A percentile compares a stretch with the other conserved stretches of the same genome.
phyloP scores from a whole-genome alignment of 2,329 filamentous ascomycete species.

The Pezicula neosporulosa region DNA sequence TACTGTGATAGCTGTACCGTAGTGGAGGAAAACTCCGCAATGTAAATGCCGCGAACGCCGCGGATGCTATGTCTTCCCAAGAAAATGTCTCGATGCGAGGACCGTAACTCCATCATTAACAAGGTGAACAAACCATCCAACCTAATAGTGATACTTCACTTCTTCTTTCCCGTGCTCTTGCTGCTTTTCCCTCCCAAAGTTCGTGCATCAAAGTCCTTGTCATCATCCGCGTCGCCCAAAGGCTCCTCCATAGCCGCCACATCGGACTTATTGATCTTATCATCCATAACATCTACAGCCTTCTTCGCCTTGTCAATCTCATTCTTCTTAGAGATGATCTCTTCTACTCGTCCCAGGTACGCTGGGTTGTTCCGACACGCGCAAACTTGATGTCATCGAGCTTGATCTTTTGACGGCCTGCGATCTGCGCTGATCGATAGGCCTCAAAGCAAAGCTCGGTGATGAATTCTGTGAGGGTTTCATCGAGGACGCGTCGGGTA shows the following conservation, averaged over 20 bases:
- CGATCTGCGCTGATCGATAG: slow-evolving; percentile 78
- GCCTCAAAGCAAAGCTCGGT: slow-evolving; percentile 91
- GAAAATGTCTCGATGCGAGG: no score
- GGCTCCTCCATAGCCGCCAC: slow-evolving; percentile 41
- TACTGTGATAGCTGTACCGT: no score
- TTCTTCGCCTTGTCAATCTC: slow-evolving; percentile 82
- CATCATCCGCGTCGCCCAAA: slow-evolving; percentile 49
- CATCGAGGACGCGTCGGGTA: slow-evolving; percentile 84
- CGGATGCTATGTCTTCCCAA: no score
- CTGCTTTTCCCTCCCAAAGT: slow-evolving; percentile 19
- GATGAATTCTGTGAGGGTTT: slow-evolving; percentile 95
- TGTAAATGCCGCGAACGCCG: no score
- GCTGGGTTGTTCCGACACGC: slow-evolving; percentile 80
- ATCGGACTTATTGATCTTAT: slow-evolving; percentile 53
- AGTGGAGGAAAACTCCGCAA: no score
- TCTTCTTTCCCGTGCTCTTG: slow-evolving; percentile 4
- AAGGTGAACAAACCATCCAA: slow-evolving; percentile 23
- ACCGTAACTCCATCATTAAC: slow-evolving; percentile 14
- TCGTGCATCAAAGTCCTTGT: slow-evolving; percentile 35
- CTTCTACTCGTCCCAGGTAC: slow-evolving; percentile 85
- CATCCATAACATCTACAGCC: slow-evolving; percentile 67
- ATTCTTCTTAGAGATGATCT: slow-evolving; percentile 84
- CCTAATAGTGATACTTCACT: slow-evolving; percentile 18
- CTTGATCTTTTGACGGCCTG: slow-evolving; percentile 93
- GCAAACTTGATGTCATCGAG: slow-evolving; percentile 97